Base-by-base conservation (phyloP, 192 early-diverging fungal genomes). In the Coemansia sp. region DNA sequence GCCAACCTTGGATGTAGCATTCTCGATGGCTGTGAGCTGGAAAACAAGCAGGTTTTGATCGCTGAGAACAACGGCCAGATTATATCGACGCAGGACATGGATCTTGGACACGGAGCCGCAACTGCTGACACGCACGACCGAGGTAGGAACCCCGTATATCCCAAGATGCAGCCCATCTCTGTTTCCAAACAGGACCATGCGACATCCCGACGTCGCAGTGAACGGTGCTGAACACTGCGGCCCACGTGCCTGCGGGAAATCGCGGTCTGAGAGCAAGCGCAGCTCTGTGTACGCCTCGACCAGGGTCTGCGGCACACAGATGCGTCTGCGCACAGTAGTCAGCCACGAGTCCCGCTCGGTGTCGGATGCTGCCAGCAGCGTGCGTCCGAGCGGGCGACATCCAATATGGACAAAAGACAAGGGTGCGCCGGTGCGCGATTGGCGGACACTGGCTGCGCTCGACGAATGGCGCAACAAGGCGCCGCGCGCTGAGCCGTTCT, bases 181-280 rank as follows among this genome's bases (percentile, higher is more conserved):
- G 62, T 60, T 75, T 22, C 80, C 80, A 57, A 74, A 77, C 54
- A 82, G 58, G 32, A 68, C 60, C 80, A 82, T 82, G 34, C 73
- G 80, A 66, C 74, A 82, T 20, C 68, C 75, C 12, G 80, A 71
- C 40, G 62, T 40, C 40, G 65, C 48, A 5, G 66, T 62, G 48
- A 77, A 82, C 20, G 72, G 71, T 25, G 80, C 75, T 28, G 80
- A 71, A 40, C 80, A 82, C 61, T 68, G 71, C 7, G 80, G 80
- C 5, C 51, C 72, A 10, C 80, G 75, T 5, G 32, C 22, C 4
- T 67, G 64, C n/a, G 55, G 17, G 62, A 82, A 82, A 49, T 82
- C 80, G 49, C 71, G 64, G 50, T 82, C 80, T 0, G 80, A 82
- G 11, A 82, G 63, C 52, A 81, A 3, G 5, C 78, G 69, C 29